A percentile compares a stretch with the other conserved stretches of the same genome.
phyloP scores from a whole-genome alignment of 2,329 filamentous ascomycete species.

The Endocalyx cinctus region DNA sequence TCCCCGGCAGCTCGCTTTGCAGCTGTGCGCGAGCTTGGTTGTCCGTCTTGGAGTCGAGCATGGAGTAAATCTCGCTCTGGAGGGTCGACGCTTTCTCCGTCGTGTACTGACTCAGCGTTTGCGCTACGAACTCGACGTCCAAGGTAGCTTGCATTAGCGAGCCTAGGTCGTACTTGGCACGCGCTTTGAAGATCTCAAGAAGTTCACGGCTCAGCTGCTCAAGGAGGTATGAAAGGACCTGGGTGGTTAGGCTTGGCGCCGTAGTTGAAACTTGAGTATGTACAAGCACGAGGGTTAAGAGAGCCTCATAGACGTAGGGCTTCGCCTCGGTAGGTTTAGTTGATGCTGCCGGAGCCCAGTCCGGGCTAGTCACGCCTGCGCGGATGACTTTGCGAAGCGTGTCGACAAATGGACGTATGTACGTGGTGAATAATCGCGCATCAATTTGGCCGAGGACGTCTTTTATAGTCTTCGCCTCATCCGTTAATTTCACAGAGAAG shows the following conservation, averaged over 20 bases:
- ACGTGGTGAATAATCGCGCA: conserved; percentile 83
- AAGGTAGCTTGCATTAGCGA: conserved; percentile 95
- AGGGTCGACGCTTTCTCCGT: conserved; percentile 75
- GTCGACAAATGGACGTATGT: conserved; percentile 73
- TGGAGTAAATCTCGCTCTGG: conserved; percentile 88
- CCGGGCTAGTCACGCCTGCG: conserved; percentile 63
- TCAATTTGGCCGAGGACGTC: conserved; percentile 92
- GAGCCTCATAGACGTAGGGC: conserved; percentile 83
- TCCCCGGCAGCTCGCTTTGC: conserved; percentile 83
- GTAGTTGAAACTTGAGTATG: conserved; percentile 87
- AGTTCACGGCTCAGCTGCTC: conserved; percentile 76
- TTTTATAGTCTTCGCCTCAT: conserved; percentile 86
- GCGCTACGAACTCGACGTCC: conserved; percentile 93
- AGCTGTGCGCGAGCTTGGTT: conserved; percentile 75
- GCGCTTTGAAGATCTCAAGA: conserved; percentile 69
- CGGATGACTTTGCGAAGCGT: conserved; percentile 66
- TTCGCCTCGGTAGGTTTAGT: conserved; percentile 68
- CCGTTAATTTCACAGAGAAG: conserved; percentile 90
- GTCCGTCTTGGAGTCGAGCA: conserved; percentile 83
- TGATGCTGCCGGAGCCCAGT: conserved; percentile 76
- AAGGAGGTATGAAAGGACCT: conserved; percentile 81
- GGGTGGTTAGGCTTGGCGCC: conserved; percentile 67
- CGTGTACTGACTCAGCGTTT: conserved; percentile 86
- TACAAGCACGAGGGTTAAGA: conserved; percentile 81
- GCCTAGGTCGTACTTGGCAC: conserved; percentile 66